Base-by-base conservation (phyloP, 805 yeast genomes). In the Candida pseudoglaebosa region DNA sequence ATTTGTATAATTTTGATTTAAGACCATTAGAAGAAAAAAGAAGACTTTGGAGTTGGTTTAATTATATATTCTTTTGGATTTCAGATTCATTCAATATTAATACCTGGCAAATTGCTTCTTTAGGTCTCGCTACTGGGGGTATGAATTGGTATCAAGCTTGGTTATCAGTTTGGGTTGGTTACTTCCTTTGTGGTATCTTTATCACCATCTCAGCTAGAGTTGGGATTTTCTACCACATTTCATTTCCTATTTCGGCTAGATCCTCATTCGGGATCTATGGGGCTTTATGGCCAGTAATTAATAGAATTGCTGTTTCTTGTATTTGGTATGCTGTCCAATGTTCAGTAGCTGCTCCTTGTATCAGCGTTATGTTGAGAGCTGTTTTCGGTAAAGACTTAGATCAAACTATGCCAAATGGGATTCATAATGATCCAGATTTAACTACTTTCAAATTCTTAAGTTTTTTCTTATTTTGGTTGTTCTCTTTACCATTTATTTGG, bases 91-190 rank as follows among this genome's bases (percentile, higher is more conserved):
- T 88, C 66, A 88, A 88, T 62, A 79, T 88, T 55, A 87, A 85
- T 58, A 86, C 96, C 4, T 87, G 91, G 88, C 89, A 84, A 67
- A 86, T 88, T 50, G 95, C 95, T 2, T 80, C 91, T 6, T 84
- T 95, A 0, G 95, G 95, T 51, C 61, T 67, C 24, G 82, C 84
- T 41, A 68, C 71, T 38, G 77, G 80, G 16, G 93, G 93, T 8
- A 65, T 88, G 61, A 75, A 82, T 13, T 87, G 95, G 95, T 88
- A 95, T 95, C 89, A 82, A 55, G 80, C 84, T 9, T 88, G 95
- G 95, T 63, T 88, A 28, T 77, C 93, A 1, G 93, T 88, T 18
- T 86, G 95, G 93, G 45, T 88, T 13, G 96, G 96, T 5, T 88
- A 88, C 59, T 54, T 70, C 14, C 60, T 84, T 34, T 78, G 85